Conservation (phyloP, 768 basidiomycete species). For the Pholiota molesta region DNA sequence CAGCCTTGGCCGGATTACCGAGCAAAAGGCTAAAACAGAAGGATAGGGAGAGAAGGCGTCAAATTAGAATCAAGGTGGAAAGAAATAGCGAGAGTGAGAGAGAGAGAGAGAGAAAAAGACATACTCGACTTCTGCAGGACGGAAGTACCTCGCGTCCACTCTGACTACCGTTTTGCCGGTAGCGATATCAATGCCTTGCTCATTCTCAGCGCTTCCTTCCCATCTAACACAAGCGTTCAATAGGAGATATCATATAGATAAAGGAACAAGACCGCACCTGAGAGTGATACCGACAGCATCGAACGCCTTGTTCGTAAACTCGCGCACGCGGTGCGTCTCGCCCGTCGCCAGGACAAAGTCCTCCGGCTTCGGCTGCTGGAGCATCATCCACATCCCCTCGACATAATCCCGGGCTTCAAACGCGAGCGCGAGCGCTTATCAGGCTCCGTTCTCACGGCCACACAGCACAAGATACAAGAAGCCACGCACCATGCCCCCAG, state of each 20-base stretch:
- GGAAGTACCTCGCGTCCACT: slow-evolving; percentile 90
- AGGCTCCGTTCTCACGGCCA: neutral
- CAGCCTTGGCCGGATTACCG: slow-evolving; percentile 91
- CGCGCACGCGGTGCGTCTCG: slow-evolving; percentile 93
- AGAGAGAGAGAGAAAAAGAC: slow-evolving; percentile 33
- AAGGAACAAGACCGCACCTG: slow-evolving; percentile 42
- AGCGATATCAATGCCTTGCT: slow-evolving; percentile 74
- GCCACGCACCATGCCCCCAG: slow-evolving; percentile 88
- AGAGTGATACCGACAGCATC: slow-evolving; percentile 65
- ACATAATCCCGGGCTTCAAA: slow-evolving; percentile 81
- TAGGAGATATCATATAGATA: slow-evolving; percentile 2
- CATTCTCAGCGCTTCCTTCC: slow-evolving; percentile 75
- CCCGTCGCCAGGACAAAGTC: slow-evolving; percentile 97
- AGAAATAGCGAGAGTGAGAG: neutral
- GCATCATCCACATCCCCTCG: slow-evolving; percentile 98
- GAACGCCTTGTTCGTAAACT: slow-evolving; percentile 92
- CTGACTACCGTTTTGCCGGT: slow-evolving; percentile 77
- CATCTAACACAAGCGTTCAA: slow-evolving; percentile 49
- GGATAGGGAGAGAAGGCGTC: slow-evolving; percentile 6
- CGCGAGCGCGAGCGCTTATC: slow-evolving; percentile 1
- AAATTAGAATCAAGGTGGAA: neutral
- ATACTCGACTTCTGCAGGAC: slow-evolving; percentile 93
- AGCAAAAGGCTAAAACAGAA: slow-evolving; percentile 63
- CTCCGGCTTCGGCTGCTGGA: slow-evolving; percentile 80
- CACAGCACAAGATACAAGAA: neutral